Percentiles rank a stretch among this genome's conserved stretches.
phyloP scores from a whole-genome alignment of 768 basidiomycete species.

The Coprinopsis cinerea region DNA sequence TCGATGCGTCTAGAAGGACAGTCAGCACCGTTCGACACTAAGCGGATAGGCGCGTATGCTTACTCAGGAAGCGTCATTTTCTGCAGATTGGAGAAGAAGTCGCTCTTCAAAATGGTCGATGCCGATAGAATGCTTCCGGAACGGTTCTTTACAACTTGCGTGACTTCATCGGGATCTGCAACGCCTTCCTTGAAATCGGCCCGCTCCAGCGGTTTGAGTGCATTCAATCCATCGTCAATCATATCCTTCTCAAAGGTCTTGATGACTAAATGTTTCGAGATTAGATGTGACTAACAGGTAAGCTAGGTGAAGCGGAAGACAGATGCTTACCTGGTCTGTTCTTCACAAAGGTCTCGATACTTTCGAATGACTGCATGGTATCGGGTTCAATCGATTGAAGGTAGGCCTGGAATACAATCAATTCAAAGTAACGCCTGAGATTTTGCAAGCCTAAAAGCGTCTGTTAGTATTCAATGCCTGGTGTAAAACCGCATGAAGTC shows the following conservation, averaged over 20 bases:
- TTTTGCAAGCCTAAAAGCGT: conserved; percentile 61
- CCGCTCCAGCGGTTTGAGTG: conserved; percentile 77
- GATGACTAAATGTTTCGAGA: conserved; percentile 58
- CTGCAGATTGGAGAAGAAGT: conserved; percentile 90
- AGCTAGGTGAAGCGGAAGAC: background rate
- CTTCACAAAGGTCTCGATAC: conserved; percentile 78
- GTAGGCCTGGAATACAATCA: conserved; percentile 88
- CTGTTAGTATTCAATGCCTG: background rate
- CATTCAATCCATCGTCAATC: conserved; percentile 65
- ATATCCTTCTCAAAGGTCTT: conserved; percentile 94
- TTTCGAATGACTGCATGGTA: conserved; percentile 67
- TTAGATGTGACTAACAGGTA: background rate
- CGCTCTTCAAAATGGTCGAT: conserved; percentile 91
- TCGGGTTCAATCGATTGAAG: conserved; percentile 77
- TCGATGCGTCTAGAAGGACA: conserved; percentile 61
- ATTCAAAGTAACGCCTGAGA: conserved; percentile 76
- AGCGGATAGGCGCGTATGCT: conserved; percentile 4
- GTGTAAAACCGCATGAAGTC: conserved; percentile 10
- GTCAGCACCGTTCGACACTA: background rate
- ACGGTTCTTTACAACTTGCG: conserved; percentile 77
- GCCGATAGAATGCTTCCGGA: conserved; percentile 84
- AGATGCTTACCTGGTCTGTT: conserved; percentile 67
- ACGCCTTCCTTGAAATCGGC: conserved; percentile 60
- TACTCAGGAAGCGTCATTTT: conserved; percentile 96
- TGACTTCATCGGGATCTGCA: conserved; percentile 88